Evolutionary conservation across 345 rosid genomes (phyloP).

Genomic region (Brassica rapa): DNA sequence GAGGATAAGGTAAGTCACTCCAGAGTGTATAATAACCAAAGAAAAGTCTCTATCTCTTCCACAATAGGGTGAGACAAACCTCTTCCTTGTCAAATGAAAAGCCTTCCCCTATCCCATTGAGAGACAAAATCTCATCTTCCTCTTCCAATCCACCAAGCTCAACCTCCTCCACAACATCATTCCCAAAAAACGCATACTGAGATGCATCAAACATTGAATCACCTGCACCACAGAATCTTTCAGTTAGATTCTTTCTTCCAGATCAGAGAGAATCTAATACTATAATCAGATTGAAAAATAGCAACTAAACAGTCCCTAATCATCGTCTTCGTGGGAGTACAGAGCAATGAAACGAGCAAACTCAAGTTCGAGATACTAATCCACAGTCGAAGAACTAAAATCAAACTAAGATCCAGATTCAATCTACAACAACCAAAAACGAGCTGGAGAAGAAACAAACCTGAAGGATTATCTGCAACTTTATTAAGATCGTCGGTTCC

Average conservation of each 20-base stretch:
- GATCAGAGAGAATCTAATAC: too few relatives aligned
- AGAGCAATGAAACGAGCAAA: slow-evolving; percentile 1
- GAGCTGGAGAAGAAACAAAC: slow-evolving; percentile 36
- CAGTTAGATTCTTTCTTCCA: background rate
- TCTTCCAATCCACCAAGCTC: slow-evolving; percentile 97
- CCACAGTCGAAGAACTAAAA: too few relatives aligned
- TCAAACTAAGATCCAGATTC: slow-evolving; percentile 26
- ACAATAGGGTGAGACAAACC: slow-evolving; percentile 40
- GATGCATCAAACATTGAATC: slow-evolving; percentile 84
- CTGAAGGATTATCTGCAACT: slow-evolving; percentile 54
- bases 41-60: background rate
- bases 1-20: slow-evolving; percentile 1
- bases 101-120: slow-evolving; percentile 65
- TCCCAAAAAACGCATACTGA: slow-evolving; percentile 97
- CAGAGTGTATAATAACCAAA: background rate
- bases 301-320: background rate
- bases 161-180: slow-evolving; percentile 84
- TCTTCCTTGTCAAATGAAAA: slow-evolving; percentile 67
- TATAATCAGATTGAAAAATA: too few relatives aligned
- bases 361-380: background rate
- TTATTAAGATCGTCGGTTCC: slow-evolving; percentile 46
- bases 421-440: background rate
- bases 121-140: slow-evolving; percentile 57
- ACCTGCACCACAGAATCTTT: slow-evolving; percentile 42
- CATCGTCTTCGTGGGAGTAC: background rate